A percentile compares a stretch with the other conserved stretches of the same genome.
phyloP scores from a whole-genome alignment of 2,329 filamentous ascomycete species.

The Periglandula ipomoeae region DNA sequence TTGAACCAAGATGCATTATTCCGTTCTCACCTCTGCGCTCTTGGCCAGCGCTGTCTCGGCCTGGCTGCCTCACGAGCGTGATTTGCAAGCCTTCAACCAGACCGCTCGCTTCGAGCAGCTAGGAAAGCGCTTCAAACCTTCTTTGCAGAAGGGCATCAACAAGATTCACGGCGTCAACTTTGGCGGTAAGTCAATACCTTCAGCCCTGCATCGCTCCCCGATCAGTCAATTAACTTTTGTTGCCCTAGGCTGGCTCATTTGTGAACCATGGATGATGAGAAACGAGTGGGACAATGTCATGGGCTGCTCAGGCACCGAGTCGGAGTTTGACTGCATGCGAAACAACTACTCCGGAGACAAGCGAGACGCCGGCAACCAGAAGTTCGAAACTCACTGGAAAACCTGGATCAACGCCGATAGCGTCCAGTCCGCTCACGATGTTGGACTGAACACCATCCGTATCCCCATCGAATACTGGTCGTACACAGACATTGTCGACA shows the following conservation, averaged over 20 bases:
- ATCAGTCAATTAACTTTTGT: too few species aligned
- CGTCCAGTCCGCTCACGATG: conserved; percentile 40
- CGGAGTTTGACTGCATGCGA: conserved; percentile 44
- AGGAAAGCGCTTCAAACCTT: conserved; percentile 22
- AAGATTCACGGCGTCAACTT: conserved; percentile 47
- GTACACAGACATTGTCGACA: conserved; percentile 36
- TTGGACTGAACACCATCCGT: conserved; percentile 43
- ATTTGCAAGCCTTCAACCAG: conserved; percentile 24
- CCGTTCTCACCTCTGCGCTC: conserved; percentile 14
- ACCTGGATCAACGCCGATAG: conserved; percentile 15
- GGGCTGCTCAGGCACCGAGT: conserved; percentile 32
- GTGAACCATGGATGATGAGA: conserved; percentile 42
- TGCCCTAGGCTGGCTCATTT: conserved; percentile 26
- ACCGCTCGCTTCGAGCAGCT: conserved; percentile 21
- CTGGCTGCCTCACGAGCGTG: conserved; percentile 22
- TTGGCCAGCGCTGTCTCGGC: conserved; percentile 15
- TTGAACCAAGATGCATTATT: conserved; percentile 15
- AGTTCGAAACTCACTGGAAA: conserved; percentile 39
- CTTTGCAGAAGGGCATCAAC: conserved; percentile 12
- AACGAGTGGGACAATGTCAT: conserved; percentile 33
- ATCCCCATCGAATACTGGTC: conserved; percentile 48
- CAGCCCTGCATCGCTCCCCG: too few species aligned
- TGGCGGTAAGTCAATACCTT: too few species aligned
- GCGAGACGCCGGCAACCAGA: conserved; percentile 31
- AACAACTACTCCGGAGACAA: conserved; percentile 15